Percentiles rank a stretch among this genome's conserved stretches.
Evolutionary conservation across 345 rosid genomes (phyloP).

Genomic region (Gossypium raimondii): DNA sequence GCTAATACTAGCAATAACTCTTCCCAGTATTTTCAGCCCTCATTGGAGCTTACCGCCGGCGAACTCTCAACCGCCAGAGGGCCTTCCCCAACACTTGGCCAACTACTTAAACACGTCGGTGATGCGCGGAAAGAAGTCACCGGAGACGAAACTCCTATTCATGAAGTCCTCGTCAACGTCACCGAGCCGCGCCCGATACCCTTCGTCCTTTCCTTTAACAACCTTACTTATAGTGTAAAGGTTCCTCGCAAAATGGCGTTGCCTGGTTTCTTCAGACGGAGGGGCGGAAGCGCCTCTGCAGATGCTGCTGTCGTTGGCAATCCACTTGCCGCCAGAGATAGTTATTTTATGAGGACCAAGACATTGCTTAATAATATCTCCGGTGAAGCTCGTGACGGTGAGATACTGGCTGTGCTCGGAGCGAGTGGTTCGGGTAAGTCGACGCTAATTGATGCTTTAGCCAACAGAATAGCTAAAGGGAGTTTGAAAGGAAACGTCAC

Average conservation of each 20-base stretch:
- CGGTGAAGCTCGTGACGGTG: slow-evolving; percentile 82
- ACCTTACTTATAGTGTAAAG: slow-evolving; percentile 72
- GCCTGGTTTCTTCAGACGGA: slow-evolving; percentile 27
- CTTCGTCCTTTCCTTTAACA: slow-evolving; percentile 63
- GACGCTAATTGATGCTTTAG: slow-evolving; percentile 71
- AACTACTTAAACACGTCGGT: slow-evolving; percentile 70
- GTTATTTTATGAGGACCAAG: slow-evolving; percentile 43
- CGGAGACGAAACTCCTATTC: slow-evolving; percentile 88
- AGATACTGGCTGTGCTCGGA: slow-evolving; percentile 83
- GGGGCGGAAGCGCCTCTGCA: neutral
- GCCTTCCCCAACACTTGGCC: slow-evolving; percentile 56
- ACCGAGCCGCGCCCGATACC: slow-evolving; percentile 43
- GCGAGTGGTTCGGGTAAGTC: slow-evolving; percentile 97
- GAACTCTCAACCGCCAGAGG: neutral
- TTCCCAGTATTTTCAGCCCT: slow-evolving; percentile 25
- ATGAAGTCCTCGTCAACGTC: slow-evolving; percentile 37
- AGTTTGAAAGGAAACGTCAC: slow-evolving; percentile 64
- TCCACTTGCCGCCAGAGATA: slow-evolving; percentile 37
- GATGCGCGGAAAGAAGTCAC: slow-evolving; percentile 53
- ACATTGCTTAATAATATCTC: slow-evolving; percentile 70
- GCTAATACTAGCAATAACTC: slow-evolving; percentile 14
- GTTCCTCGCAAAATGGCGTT: slow-evolving; percentile 43
- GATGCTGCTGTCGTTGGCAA: slow-evolving; percentile 29
- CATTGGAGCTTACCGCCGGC: slow-evolving; percentile 37
- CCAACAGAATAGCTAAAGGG: slow-evolving; percentile 75